Conservation (phyloP, 1,139 yeast genomes). For the Kodamaea plutei region DNA sequence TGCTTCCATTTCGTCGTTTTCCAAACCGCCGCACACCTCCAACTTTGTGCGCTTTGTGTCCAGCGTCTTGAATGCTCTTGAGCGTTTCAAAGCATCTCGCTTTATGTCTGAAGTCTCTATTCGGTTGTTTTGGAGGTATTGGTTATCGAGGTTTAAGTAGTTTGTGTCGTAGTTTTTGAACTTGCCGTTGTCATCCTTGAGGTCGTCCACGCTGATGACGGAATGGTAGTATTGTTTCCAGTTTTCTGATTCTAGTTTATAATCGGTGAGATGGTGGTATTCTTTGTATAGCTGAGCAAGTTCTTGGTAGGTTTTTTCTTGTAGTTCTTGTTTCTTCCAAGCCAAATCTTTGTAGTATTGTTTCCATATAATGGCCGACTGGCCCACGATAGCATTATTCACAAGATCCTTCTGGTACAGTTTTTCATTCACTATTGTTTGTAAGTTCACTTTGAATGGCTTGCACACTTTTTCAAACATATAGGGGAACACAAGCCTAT, state of each 20-base stretch:
- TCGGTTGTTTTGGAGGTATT: constrained; percentile 24
- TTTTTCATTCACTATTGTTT: constrained; percentile 26
- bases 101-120: constrained; percentile 33
- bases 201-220: constrained; percentile 19
- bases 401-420: constrained; percentile 27
- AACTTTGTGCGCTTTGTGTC: constrained; percentile 13
- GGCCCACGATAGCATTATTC: constrained; percentile 20
- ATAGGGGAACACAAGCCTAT: constrained; percentile 27
- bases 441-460: constrained; percentile 24
- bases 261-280: constrained; percentile 19
- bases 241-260: constrained; percentile 10
- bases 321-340: constrained; percentile 21
- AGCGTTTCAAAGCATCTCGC: constrained; percentile 10
- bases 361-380: constrained; percentile 32
- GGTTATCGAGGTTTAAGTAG: constrained; percentile 22
- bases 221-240: constrained; percentile 32
- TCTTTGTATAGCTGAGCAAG: constrained; percentile 26
- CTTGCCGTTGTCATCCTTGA: constrained; percentile 9
- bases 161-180: constrained; percentile 23
- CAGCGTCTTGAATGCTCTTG: constrained; percentile 6
- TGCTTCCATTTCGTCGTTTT: constrained; percentile 22
- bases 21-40: constrained; percentile 20
- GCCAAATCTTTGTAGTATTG: constrained; percentile 25
- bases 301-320: constrained; percentile 22
- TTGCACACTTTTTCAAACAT: constrained; percentile 25